Evolutionary conservation across 2,329 filamentous ascomycete genomes (phyloP).

Genomic region (Venturia aucupariae): DNA sequence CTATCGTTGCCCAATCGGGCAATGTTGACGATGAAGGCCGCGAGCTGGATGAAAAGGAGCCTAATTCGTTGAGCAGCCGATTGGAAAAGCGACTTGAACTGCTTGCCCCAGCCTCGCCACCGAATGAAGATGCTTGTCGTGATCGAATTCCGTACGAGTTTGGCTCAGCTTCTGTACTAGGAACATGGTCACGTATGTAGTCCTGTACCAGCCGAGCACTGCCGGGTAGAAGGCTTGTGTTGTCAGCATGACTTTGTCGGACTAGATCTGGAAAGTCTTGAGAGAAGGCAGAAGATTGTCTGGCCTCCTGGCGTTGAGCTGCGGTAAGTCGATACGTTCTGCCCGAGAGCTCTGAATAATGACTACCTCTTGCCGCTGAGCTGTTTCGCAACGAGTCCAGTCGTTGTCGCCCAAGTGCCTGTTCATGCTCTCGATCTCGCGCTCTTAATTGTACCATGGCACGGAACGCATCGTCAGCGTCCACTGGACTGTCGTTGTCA

Average conservation of each 20-base stretch:
- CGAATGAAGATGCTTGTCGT: background rate
- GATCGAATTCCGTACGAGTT: background rate
- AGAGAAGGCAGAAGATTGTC: constrained; percentile 11
- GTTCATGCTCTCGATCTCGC: background rate
- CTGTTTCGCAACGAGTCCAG: constrained; percentile 7
- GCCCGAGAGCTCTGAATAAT: constrained; percentile 7
- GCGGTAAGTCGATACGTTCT: background rate
- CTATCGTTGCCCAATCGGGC: background rate
- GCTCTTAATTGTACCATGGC: background rate
- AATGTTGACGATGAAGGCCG: background rate
- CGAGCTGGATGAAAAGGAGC: background rate
- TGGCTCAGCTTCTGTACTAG: background rate
- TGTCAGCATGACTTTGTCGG: constrained; percentile 3
- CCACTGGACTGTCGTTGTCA: constrained; percentile 14
- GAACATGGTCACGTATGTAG: constrained; percentile 6
- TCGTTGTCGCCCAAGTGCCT: constrained; percentile 1
- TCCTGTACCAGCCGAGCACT: constrained; percentile 7
- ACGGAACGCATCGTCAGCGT: constrained; percentile 9
- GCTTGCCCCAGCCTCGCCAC: background rate
- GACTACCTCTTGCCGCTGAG: constrained; percentile 1
- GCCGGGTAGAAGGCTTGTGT: background rate
- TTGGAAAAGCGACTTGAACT: background rate
- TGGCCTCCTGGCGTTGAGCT: background rate
- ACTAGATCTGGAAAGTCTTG: constrained; percentile 13
- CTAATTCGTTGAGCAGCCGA: background rate